Base-by-base conservation (phyloP, 371 early-diverging fungal genomes). In the Amoeboradix gromovi region DNA sequence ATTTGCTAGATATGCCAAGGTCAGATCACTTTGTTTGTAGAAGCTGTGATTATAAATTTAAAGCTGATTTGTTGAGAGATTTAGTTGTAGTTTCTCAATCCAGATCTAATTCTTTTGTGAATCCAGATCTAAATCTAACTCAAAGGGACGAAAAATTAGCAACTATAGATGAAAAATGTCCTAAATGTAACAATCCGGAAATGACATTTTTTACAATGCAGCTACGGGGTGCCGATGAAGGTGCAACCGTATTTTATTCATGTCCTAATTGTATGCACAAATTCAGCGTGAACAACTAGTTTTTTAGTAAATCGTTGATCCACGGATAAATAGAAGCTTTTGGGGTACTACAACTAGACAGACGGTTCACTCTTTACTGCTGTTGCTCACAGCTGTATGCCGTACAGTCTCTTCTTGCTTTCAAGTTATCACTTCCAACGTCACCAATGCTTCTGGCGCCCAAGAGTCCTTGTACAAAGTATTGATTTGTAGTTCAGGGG, bases 191-290 rank as follows among this genome's bases (percentile, higher is more conserved):
- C 17, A 80, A 85, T 30, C 86, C 86, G 16, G 92, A 97, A 79
- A 92, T 99, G 92, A 87, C 85, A 67, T 99, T 93, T 78, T 89
- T 95, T 77, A 96, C 98, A 0, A 91, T 93, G 82, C 99, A 99
- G 77, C 77, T 98, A 72, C 87, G 99, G 71, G 92, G 92, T 68
- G 98, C 98, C 27, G 99, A 99, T 85, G 99, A 99, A 87, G 99
- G 99, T 66, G 98, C 98, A 79, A 99, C 99, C 0, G 89, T 99
- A 17, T 99, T 99, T 77, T 98, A 94, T 79, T 86, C 85, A 74
- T 99, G 99, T 79, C 83, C 83, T 67, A 90, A 93, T 76, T 99
- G 99, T 84, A 94, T 94, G 82, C 91, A 87, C 65, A 80, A 74
- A 72, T 31, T 70, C n/a, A 70, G 48, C 48, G 48, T 48, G 48